Percentiles rank a stretch among this genome's conserved stretches.
phyloP scores from a whole-genome alignment of 2,329 filamentous ascomycete species.

The Sporothrix mexicana region DNA sequence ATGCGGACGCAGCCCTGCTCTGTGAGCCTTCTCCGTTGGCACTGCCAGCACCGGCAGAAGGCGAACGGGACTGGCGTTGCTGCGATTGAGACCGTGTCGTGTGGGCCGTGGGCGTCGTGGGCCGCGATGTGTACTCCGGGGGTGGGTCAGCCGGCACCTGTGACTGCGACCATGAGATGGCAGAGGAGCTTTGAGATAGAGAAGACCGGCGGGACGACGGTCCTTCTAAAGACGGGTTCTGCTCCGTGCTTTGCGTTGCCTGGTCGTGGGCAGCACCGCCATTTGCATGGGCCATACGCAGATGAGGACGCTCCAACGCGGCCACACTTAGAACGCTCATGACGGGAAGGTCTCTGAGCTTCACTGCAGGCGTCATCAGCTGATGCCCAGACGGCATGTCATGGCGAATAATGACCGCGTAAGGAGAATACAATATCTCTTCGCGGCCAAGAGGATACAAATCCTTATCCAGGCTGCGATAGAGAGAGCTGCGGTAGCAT shows the following conservation, averaged over 20 bases:
- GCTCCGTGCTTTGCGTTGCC: neutral
- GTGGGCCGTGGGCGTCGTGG: neutral
- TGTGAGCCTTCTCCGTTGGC: neutral
- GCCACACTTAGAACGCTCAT: constrained; percentile 67
- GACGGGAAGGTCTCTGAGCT: constrained; percentile 49
- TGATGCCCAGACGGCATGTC: constrained; percentile 31
- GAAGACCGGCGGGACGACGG: neutral
- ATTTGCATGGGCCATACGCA: constrained; percentile 21
- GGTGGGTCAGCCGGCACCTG: neutral
- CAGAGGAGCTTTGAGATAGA: neutral
- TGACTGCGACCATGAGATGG: constrained; percentile 6
- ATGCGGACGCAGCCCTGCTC: neutral
- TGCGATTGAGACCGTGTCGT: neutral
- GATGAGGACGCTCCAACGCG: constrained; percentile 48
- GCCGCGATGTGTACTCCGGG: constrained; percentile 1
- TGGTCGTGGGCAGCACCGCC: neutral
- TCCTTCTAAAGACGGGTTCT: neutral
- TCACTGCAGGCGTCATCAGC: constrained; percentile 37
- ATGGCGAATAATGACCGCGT: constrained; percentile 45
- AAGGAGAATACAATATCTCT: constrained; percentile 44
- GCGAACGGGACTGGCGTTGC: neutral
- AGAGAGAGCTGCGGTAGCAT: constrained; percentile 67
- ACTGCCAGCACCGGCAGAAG: neutral
- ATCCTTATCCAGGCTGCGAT: constrained; percentile 50
- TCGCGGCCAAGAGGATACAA: constrained; percentile 40